Evolutionary conservation across 345 rosid genomes (phyloP).

Genomic region (Salix dunnii): DNA sequence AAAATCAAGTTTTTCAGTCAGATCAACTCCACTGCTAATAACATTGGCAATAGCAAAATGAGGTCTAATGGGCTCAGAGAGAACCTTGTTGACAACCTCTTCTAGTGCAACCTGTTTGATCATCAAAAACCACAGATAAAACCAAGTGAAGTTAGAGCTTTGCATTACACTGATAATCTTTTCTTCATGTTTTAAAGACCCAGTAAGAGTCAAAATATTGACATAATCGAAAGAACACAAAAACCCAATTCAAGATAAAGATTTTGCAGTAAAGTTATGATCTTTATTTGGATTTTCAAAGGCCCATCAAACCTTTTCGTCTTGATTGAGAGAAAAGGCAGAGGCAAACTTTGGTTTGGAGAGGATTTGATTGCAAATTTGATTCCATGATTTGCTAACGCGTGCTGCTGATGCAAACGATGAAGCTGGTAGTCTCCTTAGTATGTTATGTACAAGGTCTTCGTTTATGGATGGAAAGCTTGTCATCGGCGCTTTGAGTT

Average conservation of each 20-base stretch:
- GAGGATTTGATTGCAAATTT: slow-evolving; percentile 36
- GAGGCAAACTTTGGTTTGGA: slow-evolving; percentile 50
- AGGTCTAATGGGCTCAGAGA: slow-evolving; percentile 59
- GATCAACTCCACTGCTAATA: slow-evolving; percentile 10
- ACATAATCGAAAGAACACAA: not conserved
- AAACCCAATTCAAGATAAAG: not conserved
- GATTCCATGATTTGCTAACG: slow-evolving; percentile 49
- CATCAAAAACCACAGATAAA: not conserved
- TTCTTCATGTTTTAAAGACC: not conserved
- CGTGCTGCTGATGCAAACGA: slow-evolving; percentile 28
- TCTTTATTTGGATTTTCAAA: not conserved
- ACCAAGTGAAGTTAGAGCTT: not conserved
- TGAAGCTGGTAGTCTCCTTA: not conserved
- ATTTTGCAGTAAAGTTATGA: not conserved
- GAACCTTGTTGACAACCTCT: slow-evolving; percentile 56
- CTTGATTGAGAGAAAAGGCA: slow-evolving; percentile 39
- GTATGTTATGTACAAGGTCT: not conserved
- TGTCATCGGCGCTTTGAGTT: not conserved
- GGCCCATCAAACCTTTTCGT: slow-evolving; percentile 17
- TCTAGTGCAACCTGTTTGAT: slow-evolving; percentile 36
- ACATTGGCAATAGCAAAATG: slow-evolving; percentile 48
- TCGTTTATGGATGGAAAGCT: not conserved
- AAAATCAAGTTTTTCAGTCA: slow-evolving; percentile 11
- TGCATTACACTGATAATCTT: not conserved
- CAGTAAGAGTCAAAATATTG: not conserved